Evolutionary conservation across 352 stramenopile genomes (phyloP), one percentile per base, ranked within the genome.

Genomic region (Globisporangium lucens): DNA sequence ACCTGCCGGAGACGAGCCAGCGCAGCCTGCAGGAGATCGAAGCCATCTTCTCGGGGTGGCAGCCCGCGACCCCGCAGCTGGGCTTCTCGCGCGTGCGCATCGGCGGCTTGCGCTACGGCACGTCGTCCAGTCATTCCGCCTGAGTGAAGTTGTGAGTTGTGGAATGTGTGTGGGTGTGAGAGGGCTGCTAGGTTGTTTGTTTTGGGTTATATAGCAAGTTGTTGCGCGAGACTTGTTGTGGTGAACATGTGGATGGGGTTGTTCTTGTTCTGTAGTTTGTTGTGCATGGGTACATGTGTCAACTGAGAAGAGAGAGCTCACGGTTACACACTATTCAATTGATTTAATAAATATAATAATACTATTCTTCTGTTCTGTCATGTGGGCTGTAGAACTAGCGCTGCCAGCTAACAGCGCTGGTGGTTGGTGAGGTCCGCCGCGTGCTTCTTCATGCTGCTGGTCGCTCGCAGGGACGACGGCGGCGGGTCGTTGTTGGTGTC

Each of bases 11-110:
- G 73, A 94, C 86, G 9, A 92, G 82, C 33, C 63, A 80, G 35
- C 84, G 84, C 36, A 92, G 83, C 69, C 77, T 94, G 5, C 86
- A 94, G 71, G 80, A 90, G 63, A 91, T 94, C 43, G 86, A 94
- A 56, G 82, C 86, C 33, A 89, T 93, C 65, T 63, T 93, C 46
- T 86, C 75, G 0, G 86, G 86, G 29, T 94, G 83, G 82, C 83
- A 83, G 43, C 82, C 86, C 15, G 82, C 86, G 22, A 94, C 86
- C 29, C 86, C 86, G 58, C 79, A 76, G 10, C 59, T 69, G 33
- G 73, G 74, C 29, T 87, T 80, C 20, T 87, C 78, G 12, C 71
- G 82, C 55, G 82, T 90, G 36, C 72, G 79, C 4, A 77, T 90
- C 9, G 76, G 75, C 46, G 75, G 64, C 61, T 46, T 55, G 13